These are phyloP conservation scores for Naganishia sp. DNA, from an alignment of 1,284 basidiomycete species.

Conservation along the genomic window DNA sequence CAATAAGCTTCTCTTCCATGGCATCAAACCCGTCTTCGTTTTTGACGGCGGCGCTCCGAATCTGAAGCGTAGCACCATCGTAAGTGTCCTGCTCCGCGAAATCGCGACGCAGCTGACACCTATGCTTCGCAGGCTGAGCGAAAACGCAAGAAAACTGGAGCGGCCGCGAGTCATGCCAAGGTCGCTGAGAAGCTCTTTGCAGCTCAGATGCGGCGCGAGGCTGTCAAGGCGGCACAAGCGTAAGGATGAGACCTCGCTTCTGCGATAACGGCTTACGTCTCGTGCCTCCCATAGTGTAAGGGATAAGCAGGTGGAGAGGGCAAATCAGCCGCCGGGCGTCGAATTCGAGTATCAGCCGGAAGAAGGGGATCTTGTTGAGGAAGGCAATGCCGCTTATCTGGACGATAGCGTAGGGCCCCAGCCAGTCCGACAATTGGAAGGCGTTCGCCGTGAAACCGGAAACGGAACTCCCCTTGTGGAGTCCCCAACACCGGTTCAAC, in stretches of 20 bases:
- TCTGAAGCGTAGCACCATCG: constrained; percentile 83
- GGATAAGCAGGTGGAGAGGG: constrained; percentile 43
- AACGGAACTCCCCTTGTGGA: constrained; percentile 34
- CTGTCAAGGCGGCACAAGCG: constrained; percentile 70
- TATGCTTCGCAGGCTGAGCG: constrained; percentile 65
- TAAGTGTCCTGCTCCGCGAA: constrained; percentile 51
- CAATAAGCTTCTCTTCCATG: constrained; percentile 91
- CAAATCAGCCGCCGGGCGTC: constrained; percentile 34
- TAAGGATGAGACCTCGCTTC: constrained; percentile 42
- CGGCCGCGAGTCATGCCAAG: constrained; percentile 76
- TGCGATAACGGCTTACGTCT: background rate
- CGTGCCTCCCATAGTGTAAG: constrained; percentile 30
- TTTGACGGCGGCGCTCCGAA: constrained; percentile 92
- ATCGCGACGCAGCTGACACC: background rate
- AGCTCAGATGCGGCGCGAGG: constrained; percentile 88
- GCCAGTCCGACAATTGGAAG: constrained; percentile 1
- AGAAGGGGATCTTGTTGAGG: constrained; percentile 59
- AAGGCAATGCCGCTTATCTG: constrained; percentile 70
- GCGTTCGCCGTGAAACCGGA: constrained; percentile 35
- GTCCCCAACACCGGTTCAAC: constrained; percentile 50
- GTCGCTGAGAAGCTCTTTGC: constrained; percentile 89
- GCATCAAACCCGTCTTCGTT: constrained; percentile 95
- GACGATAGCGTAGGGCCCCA: constrained; percentile 60
- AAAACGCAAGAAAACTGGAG: constrained; percentile 83
- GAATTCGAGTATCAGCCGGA: constrained; percentile 43